Percentiles rank a stretch among this genome's conserved stretches.
These are phyloP conservation scores for Helichrysum umbraculigerum DNA, from an alignment of 129 eudicot species.

Conservation along the genomic window DNA sequence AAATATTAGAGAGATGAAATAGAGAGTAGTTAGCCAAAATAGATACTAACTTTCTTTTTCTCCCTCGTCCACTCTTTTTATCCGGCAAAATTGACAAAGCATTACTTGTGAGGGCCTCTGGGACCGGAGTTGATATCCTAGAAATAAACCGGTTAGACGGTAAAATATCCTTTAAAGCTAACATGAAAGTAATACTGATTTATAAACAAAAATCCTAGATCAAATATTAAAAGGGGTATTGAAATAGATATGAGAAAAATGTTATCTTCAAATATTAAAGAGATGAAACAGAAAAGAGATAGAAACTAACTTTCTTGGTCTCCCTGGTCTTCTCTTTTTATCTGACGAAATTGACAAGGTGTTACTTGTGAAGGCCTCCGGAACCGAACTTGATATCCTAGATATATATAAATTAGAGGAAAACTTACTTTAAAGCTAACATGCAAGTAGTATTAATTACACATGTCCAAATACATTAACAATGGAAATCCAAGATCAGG, in stretches of 20 bases:
- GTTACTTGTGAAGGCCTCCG: conserved; percentile 34
- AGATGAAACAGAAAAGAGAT: conserved; percentile 5
- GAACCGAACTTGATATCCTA: background rate
- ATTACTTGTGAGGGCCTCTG: conserved; percentile 36
- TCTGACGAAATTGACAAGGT: conserved; percentile 17
- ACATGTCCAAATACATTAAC: background rate
- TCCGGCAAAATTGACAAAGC: conserved; percentile 16
- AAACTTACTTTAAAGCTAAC: background rate
- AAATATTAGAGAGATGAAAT: background rate
- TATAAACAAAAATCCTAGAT: background rate
- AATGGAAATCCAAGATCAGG: background rate
- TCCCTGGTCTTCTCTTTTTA: conserved; percentile 40
- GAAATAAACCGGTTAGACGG: background rate
- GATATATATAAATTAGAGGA: too few relatives aligned
- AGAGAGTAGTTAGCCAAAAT: conserved; percentile 10
- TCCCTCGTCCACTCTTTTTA: conserved; percentile 40
- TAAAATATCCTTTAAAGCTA: background rate
- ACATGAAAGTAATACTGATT: conserved; percentile 4
- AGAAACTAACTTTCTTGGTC: conserved; percentile 53
- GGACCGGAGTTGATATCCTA: conserved; percentile 42
- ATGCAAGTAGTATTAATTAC: background rate
- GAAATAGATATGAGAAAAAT: background rate
- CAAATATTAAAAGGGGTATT: background rate
- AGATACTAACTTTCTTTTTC: conserved; percentile 55
- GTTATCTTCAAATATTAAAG: conserved; percentile 8